Evolutionary conservation across 2,329 filamentous ascomycete genomes (phyloP), one percentile per base, ranked within the genome.

Genomic region (Myotisia sp.): DNA sequence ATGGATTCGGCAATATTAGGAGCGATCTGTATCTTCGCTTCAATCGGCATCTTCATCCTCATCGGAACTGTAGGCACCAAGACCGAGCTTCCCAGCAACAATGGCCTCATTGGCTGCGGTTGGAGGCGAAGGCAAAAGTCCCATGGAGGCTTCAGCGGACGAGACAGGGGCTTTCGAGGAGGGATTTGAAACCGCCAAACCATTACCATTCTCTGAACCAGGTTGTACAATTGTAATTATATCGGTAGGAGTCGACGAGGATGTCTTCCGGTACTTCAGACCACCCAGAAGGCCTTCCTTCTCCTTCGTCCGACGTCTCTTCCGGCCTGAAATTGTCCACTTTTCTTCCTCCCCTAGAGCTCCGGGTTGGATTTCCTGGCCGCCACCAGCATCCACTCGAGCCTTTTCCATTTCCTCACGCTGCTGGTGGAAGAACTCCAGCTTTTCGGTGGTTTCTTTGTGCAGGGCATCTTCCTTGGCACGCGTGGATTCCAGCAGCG

Each of bases 351-450:
- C 53, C 3, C 46, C 50, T 2, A 52, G 35, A 14, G 46, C 50
- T 2, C 44, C 46, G 7, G 31, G 33, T 2, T 42, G 27, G 7
- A 13, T 37, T n/a, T 37, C 34, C 17, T 56, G 49, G 8, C 43
- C 53, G 4, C 52, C 48, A n/a, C 48, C 51, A 14, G 56, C 52
- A 29, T 61, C 60, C 6, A 58, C 37, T 6, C 61, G 46, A 42
- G 54, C 36, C 43, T 65, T 65, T 49, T 76, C 71, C 1, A 65
- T 68, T 41, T 72, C 66, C 42, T 75, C 70, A 39, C 70, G 70
- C 45, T 71, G 68, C 40, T 62, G 63, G 19, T 71, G 64, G 43
- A 77, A 78, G 1, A 60, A 46, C 26, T 74, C 70, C 7, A 78
- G 53, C 46, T 71, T 67, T 42, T 74, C 69, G 4, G 58, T 56